A percentile compares a stretch with the other conserved stretches of the same genome.
Evolutionary conservation across 176 grass and related monocot genomes (phyloP).

Genomic region (Aegilops longissima): DNA sequence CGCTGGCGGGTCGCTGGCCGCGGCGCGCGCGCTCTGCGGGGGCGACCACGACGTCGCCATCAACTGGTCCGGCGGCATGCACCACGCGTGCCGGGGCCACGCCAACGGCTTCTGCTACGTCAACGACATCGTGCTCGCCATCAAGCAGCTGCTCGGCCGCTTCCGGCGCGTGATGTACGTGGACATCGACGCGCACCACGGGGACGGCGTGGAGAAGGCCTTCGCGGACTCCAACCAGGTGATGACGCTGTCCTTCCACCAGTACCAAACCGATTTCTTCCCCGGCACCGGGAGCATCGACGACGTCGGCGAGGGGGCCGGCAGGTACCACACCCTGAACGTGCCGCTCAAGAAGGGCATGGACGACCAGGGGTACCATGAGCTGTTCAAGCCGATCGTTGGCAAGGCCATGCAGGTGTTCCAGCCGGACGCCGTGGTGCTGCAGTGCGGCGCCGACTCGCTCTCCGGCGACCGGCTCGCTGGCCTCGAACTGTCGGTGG

Average conservation of each 20-base stretch:
- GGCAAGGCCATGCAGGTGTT: not conserved
- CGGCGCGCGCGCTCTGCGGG: conserved; percentile 39
- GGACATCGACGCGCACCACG: conserved; percentile 88
- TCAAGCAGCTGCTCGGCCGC: conserved; percentile 36
- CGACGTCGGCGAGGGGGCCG: conserved; percentile 21
- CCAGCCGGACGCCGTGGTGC: conserved; percentile 28
- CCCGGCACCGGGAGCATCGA: conserved; percentile 29
- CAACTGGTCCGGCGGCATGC: conserved; percentile 67
- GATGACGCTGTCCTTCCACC: conserved; percentile 79
- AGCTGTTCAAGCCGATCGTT: conserved; percentile 21
- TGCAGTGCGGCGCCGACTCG: conserved; percentile 42
- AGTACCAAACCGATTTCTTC: conserved; percentile 43
- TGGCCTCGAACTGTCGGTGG: conserved; percentile 50
- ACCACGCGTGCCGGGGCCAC: conserved; percentile 46
- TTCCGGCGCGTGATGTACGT: conserved; percentile 75
- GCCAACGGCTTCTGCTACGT: conserved; percentile 71
- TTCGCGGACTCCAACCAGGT: conserved; percentile 45
- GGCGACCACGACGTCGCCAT: conserved; percentile 51
- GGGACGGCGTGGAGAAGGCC: conserved; percentile 61
- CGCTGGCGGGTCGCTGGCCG: conserved; percentile 47
- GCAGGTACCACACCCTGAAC: conserved; percentile 52
- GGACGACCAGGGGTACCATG: conserved; percentile 36
- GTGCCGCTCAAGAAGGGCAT: conserved; percentile 59
- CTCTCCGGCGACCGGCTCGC: conserved; percentile 56
- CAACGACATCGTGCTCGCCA: conserved; percentile 68